phyloP scores from a whole-genome alignment of 2,329 filamentous ascomycete species.

The Cryphonectria nitschkei region DNA sequence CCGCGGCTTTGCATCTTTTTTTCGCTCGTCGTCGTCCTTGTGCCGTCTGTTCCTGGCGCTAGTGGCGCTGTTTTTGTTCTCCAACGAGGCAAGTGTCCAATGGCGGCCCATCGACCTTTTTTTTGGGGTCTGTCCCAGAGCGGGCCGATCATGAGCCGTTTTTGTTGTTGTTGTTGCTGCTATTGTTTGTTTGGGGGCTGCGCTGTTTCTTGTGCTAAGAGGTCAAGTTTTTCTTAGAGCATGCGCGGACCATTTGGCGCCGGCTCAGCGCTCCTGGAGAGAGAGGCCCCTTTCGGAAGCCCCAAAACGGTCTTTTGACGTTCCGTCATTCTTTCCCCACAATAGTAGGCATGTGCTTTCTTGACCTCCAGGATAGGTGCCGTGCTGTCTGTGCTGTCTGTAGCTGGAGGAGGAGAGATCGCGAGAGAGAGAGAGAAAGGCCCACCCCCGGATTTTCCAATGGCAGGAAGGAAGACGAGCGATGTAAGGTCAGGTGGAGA shows the following conservation, averaged over 20 bases:
- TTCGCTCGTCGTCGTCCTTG: not conserved
- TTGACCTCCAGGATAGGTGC: too few species aligned
- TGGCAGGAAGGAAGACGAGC: not conserved
- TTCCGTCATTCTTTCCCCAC: not conserved
- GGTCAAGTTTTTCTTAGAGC: slow-evolving; percentile 8
- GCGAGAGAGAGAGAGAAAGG: not conserved
- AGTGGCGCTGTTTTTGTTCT: not conserved
- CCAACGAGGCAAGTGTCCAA: not conserved
- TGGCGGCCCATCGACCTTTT: not conserved
- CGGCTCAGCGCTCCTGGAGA: not conserved
- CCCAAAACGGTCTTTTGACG: not conserved
- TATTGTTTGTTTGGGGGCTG: too few species aligned
- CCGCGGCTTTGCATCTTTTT: not conserved
- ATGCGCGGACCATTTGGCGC: not conserved
- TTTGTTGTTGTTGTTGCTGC: not conserved
- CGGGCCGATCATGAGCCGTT: slow-evolving; percentile 1
- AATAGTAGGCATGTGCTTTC: not conserved
- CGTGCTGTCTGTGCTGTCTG: too few species aligned
- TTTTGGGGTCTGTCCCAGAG: not conserved
- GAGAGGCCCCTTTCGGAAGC: not conserved
- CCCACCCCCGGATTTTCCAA: slow-evolving; percentile 14
- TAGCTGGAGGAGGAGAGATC: not conserved
- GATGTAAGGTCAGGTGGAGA: not conserved
- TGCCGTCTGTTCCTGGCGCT: slow-evolving; percentile 3
- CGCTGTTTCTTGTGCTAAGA: not conserved